Conservation (phyloP, 192 early-diverging fungal species). For the Coemansia pectinata region DNA sequence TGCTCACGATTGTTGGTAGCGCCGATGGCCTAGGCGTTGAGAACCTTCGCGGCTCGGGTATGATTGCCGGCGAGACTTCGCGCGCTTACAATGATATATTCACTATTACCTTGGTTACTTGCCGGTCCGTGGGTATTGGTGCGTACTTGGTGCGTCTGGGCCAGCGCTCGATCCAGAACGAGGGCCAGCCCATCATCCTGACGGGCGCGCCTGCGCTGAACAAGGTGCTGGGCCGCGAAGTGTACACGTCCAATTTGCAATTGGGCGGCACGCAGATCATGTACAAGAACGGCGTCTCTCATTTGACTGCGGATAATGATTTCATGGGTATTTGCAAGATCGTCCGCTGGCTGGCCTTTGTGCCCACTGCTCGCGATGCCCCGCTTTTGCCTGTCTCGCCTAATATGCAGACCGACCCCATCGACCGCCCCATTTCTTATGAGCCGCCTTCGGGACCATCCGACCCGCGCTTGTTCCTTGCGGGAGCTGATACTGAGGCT, state of each 20-base stretch:
- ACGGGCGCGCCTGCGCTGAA: slow-evolving; percentile 96
- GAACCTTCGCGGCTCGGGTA: slow-evolving; percentile 92
- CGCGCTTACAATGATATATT: slow-evolving; percentile 98
- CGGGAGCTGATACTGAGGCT: slow-evolving; percentile 67
- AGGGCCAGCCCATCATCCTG: slow-evolving; percentile 97
- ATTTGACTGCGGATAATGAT: slow-evolving; percentile 94
- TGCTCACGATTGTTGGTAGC: slow-evolving; percentile 86
- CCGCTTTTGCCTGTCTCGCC: slow-evolving; percentile 63
- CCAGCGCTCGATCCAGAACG: slow-evolving; percentile 95
- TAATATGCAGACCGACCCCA: slow-evolving; percentile 63
- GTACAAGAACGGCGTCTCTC: slow-evolving; percentile 98
- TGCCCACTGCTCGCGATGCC: slow-evolving; percentile 74
- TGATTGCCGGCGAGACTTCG: slow-evolving; percentile 97
- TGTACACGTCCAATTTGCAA: slow-evolving; percentile 97
- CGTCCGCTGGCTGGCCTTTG: slow-evolving; percentile 90
- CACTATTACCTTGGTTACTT: slow-evolving; percentile 94
- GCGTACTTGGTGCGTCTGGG: slow-evolving; percentile 98
- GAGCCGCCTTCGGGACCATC: slow-evolving; percentile 81
- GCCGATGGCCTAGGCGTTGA: slow-evolving; percentile 93
- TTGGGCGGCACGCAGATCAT: slow-evolving; percentile 99
- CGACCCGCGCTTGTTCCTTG: slow-evolving; percentile 89
- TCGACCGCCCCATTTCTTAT: slow-evolving; percentile 82
- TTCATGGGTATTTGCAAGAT: slow-evolving; percentile 91
- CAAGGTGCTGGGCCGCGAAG: slow-evolving; percentile 97
- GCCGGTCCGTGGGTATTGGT: slow-evolving; percentile 97